phyloP scores from a whole-genome alignment of 805 yeast species.

The Kuraishia molischiana region DNA sequence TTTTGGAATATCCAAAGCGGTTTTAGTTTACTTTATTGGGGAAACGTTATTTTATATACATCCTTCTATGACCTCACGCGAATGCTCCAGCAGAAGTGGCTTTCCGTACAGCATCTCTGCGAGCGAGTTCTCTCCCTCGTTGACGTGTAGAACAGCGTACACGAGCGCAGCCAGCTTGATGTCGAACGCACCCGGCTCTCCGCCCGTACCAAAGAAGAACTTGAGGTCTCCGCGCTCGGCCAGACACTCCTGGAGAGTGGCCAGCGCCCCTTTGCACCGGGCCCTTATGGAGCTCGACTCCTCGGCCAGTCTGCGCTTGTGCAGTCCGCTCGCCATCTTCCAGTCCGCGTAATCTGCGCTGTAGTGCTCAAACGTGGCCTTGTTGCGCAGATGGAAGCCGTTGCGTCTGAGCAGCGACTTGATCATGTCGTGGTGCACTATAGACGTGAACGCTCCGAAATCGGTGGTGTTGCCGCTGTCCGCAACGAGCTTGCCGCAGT shows the following conservation, averaged over 20 bases:
- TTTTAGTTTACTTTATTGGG: no score
- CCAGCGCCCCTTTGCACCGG: neutral
- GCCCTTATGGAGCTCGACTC: neutral
- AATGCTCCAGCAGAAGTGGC: neutral
- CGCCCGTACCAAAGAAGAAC: conserved; percentile 4
- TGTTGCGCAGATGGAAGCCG: conserved; percentile 27
- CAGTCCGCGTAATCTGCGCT: neutral
- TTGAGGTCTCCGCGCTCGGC: neutral
- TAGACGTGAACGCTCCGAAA: conserved; percentile 9
- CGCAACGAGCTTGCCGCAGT: conserved; percentile 3
- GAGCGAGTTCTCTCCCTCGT: neutral
- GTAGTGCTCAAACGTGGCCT: conserved; percentile 11
- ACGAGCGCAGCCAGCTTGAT: conserved; percentile 13
- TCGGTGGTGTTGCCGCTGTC: conserved; percentile 8
- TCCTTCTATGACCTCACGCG: conserved; percentile 1
- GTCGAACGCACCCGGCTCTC: conserved; percentile 12
- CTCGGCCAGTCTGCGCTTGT: neutral
- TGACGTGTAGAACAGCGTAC: conserved; percentile 4
- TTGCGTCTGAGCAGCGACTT: conserved; percentile 18
- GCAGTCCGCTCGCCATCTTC: neutral
- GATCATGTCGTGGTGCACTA: conserved; percentile 5
- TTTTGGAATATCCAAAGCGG: no score
- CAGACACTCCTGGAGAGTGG: neutral
- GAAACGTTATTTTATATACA: no score
- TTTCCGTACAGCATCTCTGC: neutral